These are phyloP conservation scores for Withania somnifera DNA, from an alignment of 305 asterid genomes.

Conservation along the genomic window DNA sequence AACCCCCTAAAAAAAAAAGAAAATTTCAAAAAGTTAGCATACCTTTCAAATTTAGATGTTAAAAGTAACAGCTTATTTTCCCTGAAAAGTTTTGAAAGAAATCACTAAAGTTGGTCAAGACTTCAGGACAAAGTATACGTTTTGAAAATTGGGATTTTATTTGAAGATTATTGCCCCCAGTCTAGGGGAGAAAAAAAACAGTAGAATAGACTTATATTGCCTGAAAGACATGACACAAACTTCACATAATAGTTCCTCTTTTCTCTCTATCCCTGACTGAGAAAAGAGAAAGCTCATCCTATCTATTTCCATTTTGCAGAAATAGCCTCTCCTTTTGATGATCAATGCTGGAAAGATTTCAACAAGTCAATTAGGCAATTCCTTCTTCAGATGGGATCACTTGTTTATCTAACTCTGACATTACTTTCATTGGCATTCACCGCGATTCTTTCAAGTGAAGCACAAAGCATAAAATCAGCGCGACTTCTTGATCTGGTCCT, in stretches of 20 bases:
- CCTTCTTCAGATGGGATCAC: conserved; percentile 18
- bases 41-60: neutral
- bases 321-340: conserved; percentile 3
- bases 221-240: neutral
- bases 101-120: neutral
- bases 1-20: no score
- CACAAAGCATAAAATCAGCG: conserved; percentile 49
- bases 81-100: neutral
- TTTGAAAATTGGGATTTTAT: neutral
- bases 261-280: neutral
- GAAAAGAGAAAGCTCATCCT: no score
- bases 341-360: conserved; percentile 1
- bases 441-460: conserved; percentile 8
- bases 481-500: conserved; percentile 55
- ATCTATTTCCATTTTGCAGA: neutral
- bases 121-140: neutral
- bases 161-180: neutral
- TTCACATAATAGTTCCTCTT: neutral
- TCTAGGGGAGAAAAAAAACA: neutral
- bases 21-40: neutral
- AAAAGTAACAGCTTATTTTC: neutral
- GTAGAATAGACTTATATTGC: neutral
- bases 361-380: conserved; percentile 1
- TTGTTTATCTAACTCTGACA: conserved; percentile 12
- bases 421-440: conserved; percentile 14